Base-by-base conservation (phyloP, 257 asterid genomes). In the Solanum neorickii region DNA sequence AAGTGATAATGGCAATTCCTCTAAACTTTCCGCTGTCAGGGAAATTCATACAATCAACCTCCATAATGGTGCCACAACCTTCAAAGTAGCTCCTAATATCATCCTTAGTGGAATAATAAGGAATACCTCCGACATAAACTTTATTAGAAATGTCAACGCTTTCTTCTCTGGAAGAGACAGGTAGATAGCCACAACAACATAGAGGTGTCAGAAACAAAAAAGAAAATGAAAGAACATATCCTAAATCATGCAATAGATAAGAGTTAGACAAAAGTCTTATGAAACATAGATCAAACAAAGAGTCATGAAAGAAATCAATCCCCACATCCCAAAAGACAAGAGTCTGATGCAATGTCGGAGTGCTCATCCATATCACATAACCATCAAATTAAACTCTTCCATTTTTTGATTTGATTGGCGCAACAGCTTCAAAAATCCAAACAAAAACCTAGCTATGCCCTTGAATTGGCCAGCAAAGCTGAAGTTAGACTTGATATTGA, bases 81-180 rank as follows among this genome's bases (percentile, higher is more conserved):
- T 95, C 98, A 91, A 97, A 97, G 90, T 86, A 97, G 91, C 99
- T 96, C 91, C 94, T 91, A 68, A 96, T 97, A 91, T 97, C 99
- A 88, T 96, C 99, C 93, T 97, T 98, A 3, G 94, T 93, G 44
- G 99, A 97, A 92, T 96, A 97, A 90, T 93, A 97, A 16, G 99
- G 99, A 90, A 96, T 96, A 87, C 99, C 99, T 88, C 99, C 99
- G 74, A 92, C 99, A 92, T 94, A 97, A 88, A 97, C 93, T 90
- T 94, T 97, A 15, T 87, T 89, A 84, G 93, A 86, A 39, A 85
- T 86, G 90, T 93, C 93, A 59, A 47, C 21, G 70, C 85, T 89
- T 87, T 89, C 91, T 83, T 92, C 92, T 87, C 93, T 91, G 92
- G 44, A 91, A 89, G 9, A 83, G 87, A 31, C 11, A 80, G 27